Base-by-base conservation (phyloP, 192 early-diverging fungal genomes). In the Coemansia sp. region DNA sequence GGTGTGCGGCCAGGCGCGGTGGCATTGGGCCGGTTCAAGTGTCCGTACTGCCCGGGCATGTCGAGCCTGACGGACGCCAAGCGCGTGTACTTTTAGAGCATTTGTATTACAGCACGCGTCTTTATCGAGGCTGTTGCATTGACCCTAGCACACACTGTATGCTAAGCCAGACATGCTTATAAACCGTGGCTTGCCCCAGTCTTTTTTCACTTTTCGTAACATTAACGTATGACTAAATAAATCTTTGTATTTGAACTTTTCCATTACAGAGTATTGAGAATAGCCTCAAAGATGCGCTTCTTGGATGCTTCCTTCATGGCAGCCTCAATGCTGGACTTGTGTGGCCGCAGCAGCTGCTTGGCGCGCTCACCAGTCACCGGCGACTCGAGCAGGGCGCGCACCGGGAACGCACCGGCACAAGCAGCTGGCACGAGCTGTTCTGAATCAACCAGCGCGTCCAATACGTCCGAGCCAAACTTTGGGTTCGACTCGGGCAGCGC, bases 1-100 rank as follows among this genome's bases (percentile, higher is more conserved):
- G 89, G 88, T 14, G 80, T 75, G 46, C 71, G 84, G 63, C 85
- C 84, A 8, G 83, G 66, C 48, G 64, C 59, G 4, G 61, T 64
- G 10, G 72, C 71, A 10, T 72, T 63, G 18, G 71, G 72, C 36
- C 67, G 92, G 40, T 94, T 98, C 82, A 99, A 99, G 68, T 99
- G 97, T 67, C 96, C 96, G 12, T 99, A 99, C 75, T 99, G 97
- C 63, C 97, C 97, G 8, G 77, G 79, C 15, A 90, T 96, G 76
- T 87, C 89, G 15, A 88, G 84, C n/a, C 77, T 85, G 24, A 74
- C 76, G 11, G 91, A 97, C 47, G 71, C 65, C n/a, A 51, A 57
- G 53, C 54, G 38, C 18, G 66, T 65, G 31, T 61, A 61, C 48
- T 64, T 64, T 37, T 64, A 42, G 31, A 31, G 40, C 40, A 42